Evolutionary conservation across 1,284 basidiomycete species (phyloP).

Genomic region (Tilletia indica): DNA sequence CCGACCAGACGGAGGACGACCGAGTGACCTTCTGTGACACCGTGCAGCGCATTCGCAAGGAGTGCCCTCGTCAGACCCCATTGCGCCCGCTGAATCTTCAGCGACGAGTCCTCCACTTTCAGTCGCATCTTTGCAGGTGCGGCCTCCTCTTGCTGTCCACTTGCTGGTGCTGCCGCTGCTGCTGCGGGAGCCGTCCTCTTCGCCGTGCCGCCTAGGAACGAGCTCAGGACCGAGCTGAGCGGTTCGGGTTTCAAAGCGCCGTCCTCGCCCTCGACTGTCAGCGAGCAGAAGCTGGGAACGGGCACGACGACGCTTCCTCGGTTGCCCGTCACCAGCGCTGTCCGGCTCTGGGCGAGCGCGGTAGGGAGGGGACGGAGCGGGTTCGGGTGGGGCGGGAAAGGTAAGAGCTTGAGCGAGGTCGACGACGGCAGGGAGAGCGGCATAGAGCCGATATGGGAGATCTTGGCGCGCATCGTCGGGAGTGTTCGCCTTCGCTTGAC

Average conservation of each 20-base stretch:
- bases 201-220: neutral
- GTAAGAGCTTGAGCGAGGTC: conserved; percentile 35
- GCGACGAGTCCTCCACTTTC: conserved; percentile 69
- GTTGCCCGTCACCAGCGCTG: conserved; percentile 45
- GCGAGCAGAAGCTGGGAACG: conserved; percentile 39
- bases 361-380: conserved; percentile 40
- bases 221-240: conserved; percentile 7
- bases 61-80: conserved; percentile 92
- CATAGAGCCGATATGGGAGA: conserved; percentile 46
- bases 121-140: conserved; percentile 54
- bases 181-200: neutral
- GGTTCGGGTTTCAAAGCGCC: conserved; percentile 8
- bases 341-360: conserved; percentile 37
- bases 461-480: conserved; percentile 9
- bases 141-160: neutral
- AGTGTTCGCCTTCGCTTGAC: neutral
- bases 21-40: conserved; percentile 83
- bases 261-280: neutral
- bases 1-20: conserved; percentile 84
- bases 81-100: conserved; percentile 77
- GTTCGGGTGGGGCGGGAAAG: conserved; percentile 49
- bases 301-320: conserved; percentile 46
- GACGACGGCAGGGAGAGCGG: conserved; percentile 41
- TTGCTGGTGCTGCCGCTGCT: neutral
- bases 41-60: conserved; percentile 81